Base-by-base conservation (phyloP, 441 rosid species). In the Dalechampia spathulata region DNA sequence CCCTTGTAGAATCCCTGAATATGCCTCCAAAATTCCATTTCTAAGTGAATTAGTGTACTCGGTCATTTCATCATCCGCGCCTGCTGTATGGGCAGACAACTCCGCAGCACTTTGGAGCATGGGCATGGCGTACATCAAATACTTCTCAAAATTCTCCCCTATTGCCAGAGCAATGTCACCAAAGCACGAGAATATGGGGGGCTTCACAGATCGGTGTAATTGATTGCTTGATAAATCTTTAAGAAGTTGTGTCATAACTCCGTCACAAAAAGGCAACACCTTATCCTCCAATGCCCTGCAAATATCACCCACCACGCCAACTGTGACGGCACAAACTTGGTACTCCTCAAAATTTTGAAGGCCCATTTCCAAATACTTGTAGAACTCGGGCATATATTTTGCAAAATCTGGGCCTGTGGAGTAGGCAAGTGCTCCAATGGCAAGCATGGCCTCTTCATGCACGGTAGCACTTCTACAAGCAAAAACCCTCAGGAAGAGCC, bases 51-150 rank as follows among this genome's bases (percentile, higher is more conserved):
- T 77, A 37, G 82, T 72, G 60, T 80, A 80, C 58, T 80, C 85
- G 0, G 70, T 75, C 82, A 80, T 55, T 58, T 77, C 85, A 57
- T 80, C 85, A 50, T 77, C 85, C 11, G 72, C 80, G 55, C 70
- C 70, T 30, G 78, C 49, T 10, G 80, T 66, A 39, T 68, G 79
- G 22, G 79, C 62, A 20, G 85, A 80, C 58, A 80, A 50, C 60
- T 80, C 82, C 7, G 82, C 82, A 5, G 85, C 85, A 67, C 85
- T 66, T 39, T 77, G 81, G 50, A 81, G 77, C 83, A 78, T 78
- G 47, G 83, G 83, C 78, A 81, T 74, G 26, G 78, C 78, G 62
- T 81, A 81, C 62, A 74, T 72, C 71, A 81, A 55, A 60, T 80
- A 80, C 67, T 80, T 76, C 65, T 79, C 82, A 65, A 79, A 79